Evolutionary conservation across 306 rosid genomes (phyloP).

Genomic region (Fragaria nilgerrensis): DNA sequence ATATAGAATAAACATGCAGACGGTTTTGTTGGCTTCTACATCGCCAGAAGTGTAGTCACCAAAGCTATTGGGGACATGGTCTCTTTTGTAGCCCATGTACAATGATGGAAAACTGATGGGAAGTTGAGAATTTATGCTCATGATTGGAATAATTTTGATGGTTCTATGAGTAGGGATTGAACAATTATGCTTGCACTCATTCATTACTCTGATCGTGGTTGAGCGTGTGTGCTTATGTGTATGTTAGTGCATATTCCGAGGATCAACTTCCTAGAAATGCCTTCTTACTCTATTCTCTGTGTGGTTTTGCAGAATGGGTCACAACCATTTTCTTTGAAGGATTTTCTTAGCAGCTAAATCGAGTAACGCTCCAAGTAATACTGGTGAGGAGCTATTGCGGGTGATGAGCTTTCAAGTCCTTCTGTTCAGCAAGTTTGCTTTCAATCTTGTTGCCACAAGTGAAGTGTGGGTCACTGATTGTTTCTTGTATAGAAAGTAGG

Average conservation of each 20-base stretch:
- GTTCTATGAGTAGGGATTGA: background rate
- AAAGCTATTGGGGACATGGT: background rate
- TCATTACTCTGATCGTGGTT: background rate
- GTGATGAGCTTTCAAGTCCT: background rate
- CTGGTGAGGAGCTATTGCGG: slow-evolving; percentile 23
- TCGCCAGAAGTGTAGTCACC: background rate
- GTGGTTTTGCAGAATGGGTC: slow-evolving; percentile 57
- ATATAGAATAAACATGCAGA: background rate
- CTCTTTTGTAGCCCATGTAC: background rate
- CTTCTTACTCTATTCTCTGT: slow-evolving; percentile 25
- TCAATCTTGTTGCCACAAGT: slow-evolving; percentile 25
- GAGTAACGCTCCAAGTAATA: slow-evolving; percentile 20
- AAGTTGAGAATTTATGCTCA: background rate
- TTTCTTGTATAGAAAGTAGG: slow-evolving; percentile 23
- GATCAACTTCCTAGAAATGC: background rate
- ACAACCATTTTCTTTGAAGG: slow-evolving; percentile 62
- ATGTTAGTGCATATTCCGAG: background rate
- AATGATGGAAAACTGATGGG: background rate
- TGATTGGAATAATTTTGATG: background rate
- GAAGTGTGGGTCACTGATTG: slow-evolving; percentile 16
- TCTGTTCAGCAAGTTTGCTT: slow-evolving; percentile 8
- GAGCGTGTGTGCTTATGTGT: background rate
- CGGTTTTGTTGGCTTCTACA: background rate
- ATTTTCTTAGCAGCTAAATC: slow-evolving; percentile 62
- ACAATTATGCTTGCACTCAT: background rate